Evolutionary conservation across 495 filamentous ascomycete genomes (phyloP).

Genomic region (Xylaria grammica): DNA sequence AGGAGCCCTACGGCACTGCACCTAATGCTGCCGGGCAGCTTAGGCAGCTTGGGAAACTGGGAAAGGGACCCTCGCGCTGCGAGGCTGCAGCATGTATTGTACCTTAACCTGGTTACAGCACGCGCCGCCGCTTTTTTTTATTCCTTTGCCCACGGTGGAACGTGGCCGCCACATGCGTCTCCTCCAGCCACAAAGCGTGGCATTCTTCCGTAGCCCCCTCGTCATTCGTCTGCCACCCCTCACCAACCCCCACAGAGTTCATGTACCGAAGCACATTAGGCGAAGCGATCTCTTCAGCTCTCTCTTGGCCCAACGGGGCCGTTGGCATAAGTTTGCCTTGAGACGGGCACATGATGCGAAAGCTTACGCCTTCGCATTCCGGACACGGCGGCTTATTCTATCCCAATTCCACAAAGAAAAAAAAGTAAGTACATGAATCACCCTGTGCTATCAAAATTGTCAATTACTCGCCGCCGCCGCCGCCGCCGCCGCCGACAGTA

Average conservation of each 20-base stretch:
- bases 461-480: slow-evolving; percentile 6
- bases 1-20: slow-evolving; percentile 6
- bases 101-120: slow-evolving; percentile 6
- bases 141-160: slow-evolving; percentile 11
- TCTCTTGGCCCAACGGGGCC: slow-evolving; percentile 15
- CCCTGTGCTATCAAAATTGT: not conserved
- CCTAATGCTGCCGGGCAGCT: not conserved
- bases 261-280: slow-evolving; percentile 11
- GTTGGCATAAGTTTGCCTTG: not conserved
- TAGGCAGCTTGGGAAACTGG: not conserved
- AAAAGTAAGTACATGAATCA: not conserved
- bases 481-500: slow-evolving; percentile 6
- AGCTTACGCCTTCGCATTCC: slow-evolving; percentile 17
- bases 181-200: slow-evolving; percentile 10
- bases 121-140: not conserved
- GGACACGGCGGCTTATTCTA: slow-evolving; percentile 13
- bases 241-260: slow-evolving; percentile 12
- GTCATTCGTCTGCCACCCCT: slow-evolving; percentile 4
- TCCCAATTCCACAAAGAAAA: not conserved
- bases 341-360: slow-evolving; percentile 17
- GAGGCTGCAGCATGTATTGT: slow-evolving; percentile 20
- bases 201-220: too few relatives aligned
- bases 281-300: slow-evolving; percentile 18
- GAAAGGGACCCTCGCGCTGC: slow-evolving; percentile 15
- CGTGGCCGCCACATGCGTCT: slow-evolving; percentile 25